Evolutionary conservation across 1,139 yeast genomes (phyloP).

Genomic region (Sugiyamaella novakii): DNA sequence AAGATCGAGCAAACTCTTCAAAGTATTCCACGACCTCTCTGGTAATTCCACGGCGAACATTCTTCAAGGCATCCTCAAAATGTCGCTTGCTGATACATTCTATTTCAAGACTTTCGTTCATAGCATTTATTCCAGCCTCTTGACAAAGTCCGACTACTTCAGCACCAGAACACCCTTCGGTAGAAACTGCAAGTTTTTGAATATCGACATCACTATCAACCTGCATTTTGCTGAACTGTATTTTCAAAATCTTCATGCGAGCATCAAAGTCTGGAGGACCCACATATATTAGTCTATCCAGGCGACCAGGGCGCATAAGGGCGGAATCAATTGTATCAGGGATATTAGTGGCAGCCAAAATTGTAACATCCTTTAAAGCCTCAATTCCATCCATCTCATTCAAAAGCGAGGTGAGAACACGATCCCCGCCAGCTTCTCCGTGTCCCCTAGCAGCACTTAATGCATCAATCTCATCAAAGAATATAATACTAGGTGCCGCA

Average conservation of each 20-base stretch:
- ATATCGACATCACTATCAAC: constrained; percentile 47
- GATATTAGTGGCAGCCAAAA: constrained; percentile 92
- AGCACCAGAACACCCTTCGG: constrained; percentile 96
- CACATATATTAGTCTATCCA: constrained; percentile 89
- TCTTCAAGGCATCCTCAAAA: constrained; percentile 68
- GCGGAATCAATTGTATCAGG: constrained; percentile 95
- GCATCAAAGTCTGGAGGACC: constrained; percentile 87
- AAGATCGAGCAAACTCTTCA: constrained; percentile 48
- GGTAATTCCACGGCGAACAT: constrained; percentile 77
- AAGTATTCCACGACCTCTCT: constrained; percentile 80
- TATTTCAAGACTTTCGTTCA: constrained; percentile 71
- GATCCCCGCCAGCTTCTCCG: constrained; percentile 71
- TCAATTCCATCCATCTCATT: constrained; percentile 98
- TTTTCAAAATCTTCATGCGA: constrained; percentile 70
- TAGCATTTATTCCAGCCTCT: constrained; percentile 91
- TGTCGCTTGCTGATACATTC: constrained; percentile 59
- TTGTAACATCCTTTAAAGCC: constrained; percentile 86
- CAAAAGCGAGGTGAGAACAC: constrained; percentile 83
- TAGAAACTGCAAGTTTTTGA: constrained; percentile 58
- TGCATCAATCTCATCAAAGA: constrained; percentile 96
- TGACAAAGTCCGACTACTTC: constrained; percentile 90
- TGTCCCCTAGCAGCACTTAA: constrained; percentile 72
- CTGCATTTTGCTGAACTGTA: constrained; percentile 61
- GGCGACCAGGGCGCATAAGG: constrained; percentile 86
- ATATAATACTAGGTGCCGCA: constrained; percentile 89